Evolutionary conservation across 2,329 filamentous ascomycete species (phyloP).

Genomic region (Nemania sp.): DNA sequence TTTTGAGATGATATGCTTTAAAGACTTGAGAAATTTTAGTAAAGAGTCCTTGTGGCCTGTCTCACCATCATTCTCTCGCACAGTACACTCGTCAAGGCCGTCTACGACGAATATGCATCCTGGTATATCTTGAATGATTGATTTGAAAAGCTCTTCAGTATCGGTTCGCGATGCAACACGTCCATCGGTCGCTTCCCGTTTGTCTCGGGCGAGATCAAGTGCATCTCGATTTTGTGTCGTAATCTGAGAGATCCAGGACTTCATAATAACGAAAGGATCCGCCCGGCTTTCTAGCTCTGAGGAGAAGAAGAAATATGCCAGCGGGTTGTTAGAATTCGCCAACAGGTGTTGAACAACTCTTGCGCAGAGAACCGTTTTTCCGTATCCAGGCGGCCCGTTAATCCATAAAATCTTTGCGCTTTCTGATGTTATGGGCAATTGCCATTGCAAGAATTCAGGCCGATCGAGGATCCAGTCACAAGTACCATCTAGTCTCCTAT

Average conservation of each 20-base stretch:
- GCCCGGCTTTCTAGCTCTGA: slow-evolving; percentile 34
- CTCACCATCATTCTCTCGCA: not conserved
- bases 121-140: slow-evolving; percentile 20
- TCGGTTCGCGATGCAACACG: slow-evolving; percentile 23
- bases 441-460: slow-evolving; percentile 28
- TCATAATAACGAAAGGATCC: slow-evolving; percentile 35
- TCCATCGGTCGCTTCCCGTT: not conserved
- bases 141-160: slow-evolving; percentile 29
- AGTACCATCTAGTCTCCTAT: slow-evolving; percentile 30
- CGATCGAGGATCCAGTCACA: slow-evolving; percentile 38
- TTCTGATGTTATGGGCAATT: slow-evolving; percentile 1
- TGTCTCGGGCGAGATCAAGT: slow-evolving; percentile 21
- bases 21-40: slow-evolving; percentile 26
- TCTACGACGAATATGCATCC: slow-evolving; percentile 38
- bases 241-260: slow-evolving; percentile 41
- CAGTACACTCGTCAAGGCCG: slow-evolving; percentile 43
- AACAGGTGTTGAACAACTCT: slow-evolving; percentile 36
- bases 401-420: slow-evolving; percentile 40
- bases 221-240: slow-evolving; percentile 8
- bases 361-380: slow-evolving; percentile 43
- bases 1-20: slow-evolving; percentile 4
- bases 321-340: rapidly evolving
- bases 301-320: slow-evolving; percentile 44
- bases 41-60: not conserved
- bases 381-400: slow-evolving; percentile 39